Conservation (phyloP, 1,284 basidiomycete genomes). For the Vanrija sp. region DNA sequence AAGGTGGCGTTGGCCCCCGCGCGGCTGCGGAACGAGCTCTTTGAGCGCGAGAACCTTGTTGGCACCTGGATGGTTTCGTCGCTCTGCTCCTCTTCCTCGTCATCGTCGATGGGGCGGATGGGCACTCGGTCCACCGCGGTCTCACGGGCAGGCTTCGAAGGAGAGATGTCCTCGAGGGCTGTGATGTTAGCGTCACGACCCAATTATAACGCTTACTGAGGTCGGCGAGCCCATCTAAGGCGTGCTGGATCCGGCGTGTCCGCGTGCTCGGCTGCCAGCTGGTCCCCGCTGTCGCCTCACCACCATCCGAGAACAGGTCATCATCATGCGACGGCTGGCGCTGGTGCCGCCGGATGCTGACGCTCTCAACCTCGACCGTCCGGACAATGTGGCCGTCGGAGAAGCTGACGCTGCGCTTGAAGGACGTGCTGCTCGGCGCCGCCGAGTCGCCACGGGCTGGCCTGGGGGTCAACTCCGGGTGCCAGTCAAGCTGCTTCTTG, state of each 20-base stretch:
- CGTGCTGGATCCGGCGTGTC: constrained; percentile 70
- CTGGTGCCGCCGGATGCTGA: neutral
- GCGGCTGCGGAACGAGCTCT: constrained; percentile 21
- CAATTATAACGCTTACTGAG: constrained; percentile 51
- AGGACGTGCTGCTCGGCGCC: constrained; percentile 19
- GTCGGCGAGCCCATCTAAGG: constrained; percentile 67
- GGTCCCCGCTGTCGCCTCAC: constrained; percentile 16
- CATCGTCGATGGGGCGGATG: constrained; percentile 1
- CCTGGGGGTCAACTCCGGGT: constrained; percentile 34
- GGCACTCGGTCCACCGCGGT: neutral
- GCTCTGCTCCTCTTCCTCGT: neutral
- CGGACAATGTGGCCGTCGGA: constrained; percentile 67
- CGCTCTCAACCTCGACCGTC: constrained; percentile 7
- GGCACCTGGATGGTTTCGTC: constrained; percentile 17
- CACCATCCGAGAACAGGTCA: constrained; percentile 43
- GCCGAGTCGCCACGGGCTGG: constrained; percentile 8
- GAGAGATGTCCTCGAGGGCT: constrained; percentile 54
- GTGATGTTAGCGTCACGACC: constrained; percentile 20
- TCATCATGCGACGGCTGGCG: constrained; percentile 32
- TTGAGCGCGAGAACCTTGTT: constrained; percentile 16
- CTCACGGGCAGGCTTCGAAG: constrained; percentile 58
- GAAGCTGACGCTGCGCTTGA: constrained; percentile 81
- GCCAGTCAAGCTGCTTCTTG: constrained; percentile 46
- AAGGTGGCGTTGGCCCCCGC: constrained; percentile 66
- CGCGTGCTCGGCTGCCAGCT: constrained; percentile 60